Evolutionary conservation across 768 basidiomycete genomes (phyloP).

Genomic region (Psilocybe cyanescens): DNA sequence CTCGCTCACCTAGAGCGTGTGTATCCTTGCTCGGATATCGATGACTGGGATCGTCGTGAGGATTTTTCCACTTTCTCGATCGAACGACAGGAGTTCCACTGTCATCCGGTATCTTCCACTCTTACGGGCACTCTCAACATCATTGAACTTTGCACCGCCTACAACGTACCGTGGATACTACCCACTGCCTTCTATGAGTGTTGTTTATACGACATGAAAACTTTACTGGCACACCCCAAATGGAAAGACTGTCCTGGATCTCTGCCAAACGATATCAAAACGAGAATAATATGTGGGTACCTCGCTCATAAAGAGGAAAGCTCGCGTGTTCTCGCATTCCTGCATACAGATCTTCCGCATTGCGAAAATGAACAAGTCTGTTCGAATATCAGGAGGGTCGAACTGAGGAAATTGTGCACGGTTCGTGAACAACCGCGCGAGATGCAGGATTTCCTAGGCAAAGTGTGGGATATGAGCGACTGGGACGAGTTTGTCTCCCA

Average conservation of each 20-base stretch:
- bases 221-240: background rate
- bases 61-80: background rate
- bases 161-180: background rate
- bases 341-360: background rate
- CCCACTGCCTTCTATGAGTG: constrained; percentile 2
- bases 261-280: background rate
- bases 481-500: constrained; percentile 18
- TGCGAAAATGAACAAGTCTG: background rate
- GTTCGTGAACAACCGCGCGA: background rate
- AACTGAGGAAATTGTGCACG: constrained; percentile 1
- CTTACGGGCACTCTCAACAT: background rate
- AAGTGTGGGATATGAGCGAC: constrained; percentile 19
- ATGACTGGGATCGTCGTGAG: background rate
- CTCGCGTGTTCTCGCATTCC: background rate
- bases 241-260: background rate
- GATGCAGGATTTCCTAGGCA: constrained; percentile 15
- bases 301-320: background rate
- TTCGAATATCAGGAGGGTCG: background rate
- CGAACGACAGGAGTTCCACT: background rate
- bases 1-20: background rate
- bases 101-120: background rate
- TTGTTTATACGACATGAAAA: background rate
- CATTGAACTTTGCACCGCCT: background rate
- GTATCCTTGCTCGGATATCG: background rate
- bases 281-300: background rate